Evolutionary conservation across 352 stramenopile species (phyloP).

Genomic region (Peronospora belbahrii): DNA sequence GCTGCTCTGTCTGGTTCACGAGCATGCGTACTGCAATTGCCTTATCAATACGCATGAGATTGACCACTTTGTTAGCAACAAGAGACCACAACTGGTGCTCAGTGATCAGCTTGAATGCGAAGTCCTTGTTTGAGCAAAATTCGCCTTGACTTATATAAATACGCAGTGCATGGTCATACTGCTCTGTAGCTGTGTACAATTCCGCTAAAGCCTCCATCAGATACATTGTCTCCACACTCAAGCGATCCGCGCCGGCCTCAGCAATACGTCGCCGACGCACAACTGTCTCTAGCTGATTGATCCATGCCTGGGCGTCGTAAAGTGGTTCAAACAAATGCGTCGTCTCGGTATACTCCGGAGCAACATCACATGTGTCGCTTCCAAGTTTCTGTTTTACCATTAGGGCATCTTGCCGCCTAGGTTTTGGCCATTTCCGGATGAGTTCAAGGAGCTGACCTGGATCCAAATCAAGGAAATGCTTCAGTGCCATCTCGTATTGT

Average conservation of each 20-base stretch:
- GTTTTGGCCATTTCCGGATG: slow-evolving; percentile 80
- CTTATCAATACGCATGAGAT: slow-evolving; percentile 74
- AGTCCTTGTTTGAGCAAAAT: slow-evolving; percentile 83
- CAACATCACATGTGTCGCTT: slow-evolving; percentile 18
- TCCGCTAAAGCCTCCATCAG: slow-evolving; percentile 77
- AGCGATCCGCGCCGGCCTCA: slow-evolving; percentile 40
- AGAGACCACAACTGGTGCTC: slow-evolving; percentile 77
- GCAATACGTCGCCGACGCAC: slow-evolving; percentile 64
- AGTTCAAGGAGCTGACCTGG: slow-evolving; percentile 64
- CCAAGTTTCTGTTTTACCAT: slow-evolving; percentile 13
- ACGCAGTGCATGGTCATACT: slow-evolving; percentile 74
- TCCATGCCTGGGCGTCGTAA: slow-evolving; percentile 74
- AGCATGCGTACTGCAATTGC: slow-evolving; percentile 65
- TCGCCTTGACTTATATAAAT: slow-evolving; percentile 81
- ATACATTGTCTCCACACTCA: slow-evolving; percentile 76
- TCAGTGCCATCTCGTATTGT: slow-evolving; percentile 83
- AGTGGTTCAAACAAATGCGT: slow-evolving; percentile 63
- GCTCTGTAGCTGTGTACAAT: slow-evolving; percentile 72
- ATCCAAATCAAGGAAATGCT: slow-evolving; percentile 79
- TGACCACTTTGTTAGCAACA: slow-evolving; percentile 69
- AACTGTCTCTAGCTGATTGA: slow-evolving; percentile 73
- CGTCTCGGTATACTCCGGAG: slow-evolving; percentile 68
- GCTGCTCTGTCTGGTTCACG: slow-evolving; percentile 70
- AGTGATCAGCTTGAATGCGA: slow-evolving; percentile 76
- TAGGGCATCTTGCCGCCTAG: slow-evolving; percentile 32